These are phyloP conservation scores for Tylopilus felleus DNA, from an alignment of 768 basidiomycete genomes.

Conservation along the genomic window DNA sequence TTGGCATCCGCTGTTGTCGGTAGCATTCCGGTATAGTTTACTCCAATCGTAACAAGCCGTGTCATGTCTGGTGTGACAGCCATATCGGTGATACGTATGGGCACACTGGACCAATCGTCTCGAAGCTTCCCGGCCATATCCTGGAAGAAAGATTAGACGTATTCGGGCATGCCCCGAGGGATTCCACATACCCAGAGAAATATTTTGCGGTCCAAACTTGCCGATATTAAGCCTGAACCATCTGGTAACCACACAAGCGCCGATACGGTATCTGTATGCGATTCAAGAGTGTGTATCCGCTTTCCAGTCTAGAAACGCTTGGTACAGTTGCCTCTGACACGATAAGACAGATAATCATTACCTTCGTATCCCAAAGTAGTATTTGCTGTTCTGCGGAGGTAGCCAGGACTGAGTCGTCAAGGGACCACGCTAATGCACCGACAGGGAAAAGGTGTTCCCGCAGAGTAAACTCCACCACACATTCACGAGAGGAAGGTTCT, in stretches of 20 bases:
- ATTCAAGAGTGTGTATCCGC: conserved; percentile 60
- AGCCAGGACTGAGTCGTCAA: conserved; percentile 79
- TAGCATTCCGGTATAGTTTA: conserved; percentile 41
- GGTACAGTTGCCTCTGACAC: not conserved
- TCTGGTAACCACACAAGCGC: conserved; percentile 87
- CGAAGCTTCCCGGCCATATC: conserved; percentile 68
- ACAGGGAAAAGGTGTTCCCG: conserved; percentile 78
- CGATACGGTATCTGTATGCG: conserved; percentile 81
- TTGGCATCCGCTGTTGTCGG: conserved; percentile 12
- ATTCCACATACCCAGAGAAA: conserved; percentile 68
- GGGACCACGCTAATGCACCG: conserved; percentile 87
- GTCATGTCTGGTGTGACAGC: conserved; percentile 82
- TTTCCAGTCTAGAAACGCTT: conserved; percentile 60
- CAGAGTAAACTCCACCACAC: conserved; percentile 56
- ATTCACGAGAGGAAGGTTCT: conserved; percentile 53
- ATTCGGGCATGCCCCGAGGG: not conserved
- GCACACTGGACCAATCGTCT: conserved; percentile 64
- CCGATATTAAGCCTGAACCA: conserved; percentile 85
- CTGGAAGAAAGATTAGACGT: conserved; percentile 40
- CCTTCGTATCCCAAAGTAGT: conserved; percentile 89
- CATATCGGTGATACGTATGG: conserved; percentile 84
- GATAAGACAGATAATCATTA: conserved; percentile 31
- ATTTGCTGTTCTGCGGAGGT: conserved; percentile 80
- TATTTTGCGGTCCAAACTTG: conserved; percentile 80
- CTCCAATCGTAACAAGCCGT: conserved; percentile 82